Base-by-base conservation (phyloP, 2,329 filamentous ascomycete species). In the Exophiala viscosa region DNA sequence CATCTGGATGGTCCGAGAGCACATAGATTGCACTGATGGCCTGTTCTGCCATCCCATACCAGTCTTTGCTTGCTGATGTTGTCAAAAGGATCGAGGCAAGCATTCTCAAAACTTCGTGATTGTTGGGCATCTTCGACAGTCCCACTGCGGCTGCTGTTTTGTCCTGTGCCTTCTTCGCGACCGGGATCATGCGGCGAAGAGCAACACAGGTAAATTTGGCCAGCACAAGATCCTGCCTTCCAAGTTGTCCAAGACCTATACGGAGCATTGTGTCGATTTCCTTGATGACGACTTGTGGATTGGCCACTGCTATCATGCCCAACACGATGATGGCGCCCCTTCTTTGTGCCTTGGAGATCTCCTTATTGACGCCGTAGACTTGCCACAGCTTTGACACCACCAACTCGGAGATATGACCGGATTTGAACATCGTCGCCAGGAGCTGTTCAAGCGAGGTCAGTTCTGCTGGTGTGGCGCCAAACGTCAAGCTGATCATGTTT, bases 401-500 rank as follows among this genome's bases (percentile, higher is more conserved):
- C 1, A 87, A 76, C 15, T 95, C 90, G 1, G 88, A 86, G 57
- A 99, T 85, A 68, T 91, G 81, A 11, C 90, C 89, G 34, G 86
- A 85, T 71, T 91, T 95, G 89, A 96, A 96, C 93, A 99, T 99
- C 0, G 90, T 97, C 57, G 88, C 90, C 5, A 99, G 78, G 3
- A 99, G 78, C 70, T 99, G 93, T 70, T 99, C 93, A 7, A 99
- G 78, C 42, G 90, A 97, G 0, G 93, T 99, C 49, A 99, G 76
- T 68, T 99, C 93, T 1, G 95, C 93, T 0, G 92, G 90, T 0
- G 92, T 95, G 1, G 92, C 91, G 23, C 91, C 92, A 69, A 96
- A 97, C 0, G 93, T 99, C 65, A 99, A 74, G 77, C 91, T 96
- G 70, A 97, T 97, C 92, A 99, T 99, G 71, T 97, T 99, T 57